A percentile compares a stretch with the other conserved stretches of the same genome.
These are phyloP conservation scores for Fraxinus platypoda DNA, from an alignment of 305 asterid genomes.

Conservation along the genomic window DNA sequence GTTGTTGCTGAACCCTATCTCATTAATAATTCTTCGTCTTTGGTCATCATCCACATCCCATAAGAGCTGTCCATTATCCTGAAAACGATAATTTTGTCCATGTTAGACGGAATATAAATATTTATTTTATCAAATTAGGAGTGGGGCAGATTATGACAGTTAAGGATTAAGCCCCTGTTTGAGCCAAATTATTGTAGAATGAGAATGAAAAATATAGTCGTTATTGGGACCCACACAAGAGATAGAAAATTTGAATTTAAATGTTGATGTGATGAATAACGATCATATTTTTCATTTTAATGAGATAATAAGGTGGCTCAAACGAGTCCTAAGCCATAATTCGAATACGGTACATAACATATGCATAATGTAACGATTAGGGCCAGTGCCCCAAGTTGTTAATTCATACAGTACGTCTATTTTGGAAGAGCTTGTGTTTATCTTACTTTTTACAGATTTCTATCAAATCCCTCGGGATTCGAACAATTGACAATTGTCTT, in stretches of 20 bases:
- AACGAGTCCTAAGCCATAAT: too few species aligned
- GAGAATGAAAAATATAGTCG: too few species aligned
- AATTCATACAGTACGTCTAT: not conserved
- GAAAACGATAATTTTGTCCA: constrained; percentile 32
- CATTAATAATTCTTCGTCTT: constrained; percentile 52
- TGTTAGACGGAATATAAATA: not conserved
- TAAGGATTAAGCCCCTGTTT: not conserved
- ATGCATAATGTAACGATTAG: too few species aligned
- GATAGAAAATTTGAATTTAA: too few species aligned
- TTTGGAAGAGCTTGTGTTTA: too few species aligned
- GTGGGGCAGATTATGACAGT: not conserved
- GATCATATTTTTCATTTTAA: too few species aligned
- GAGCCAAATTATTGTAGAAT: too few species aligned
- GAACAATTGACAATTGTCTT: not conserved
- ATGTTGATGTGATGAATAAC: too few species aligned
- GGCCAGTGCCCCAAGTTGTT: not conserved
- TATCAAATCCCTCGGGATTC: too few species aligned
- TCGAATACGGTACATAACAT: not conserved
- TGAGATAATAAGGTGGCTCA: too few species aligned
- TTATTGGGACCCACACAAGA: too few species aligned
- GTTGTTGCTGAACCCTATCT: constrained; percentile 50
- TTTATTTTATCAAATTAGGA: not conserved
- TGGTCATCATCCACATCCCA: constrained; percentile 72
- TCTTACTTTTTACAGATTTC: too few species aligned
- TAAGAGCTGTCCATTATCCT: constrained; percentile 60